Base-by-base conservation (phyloP, 2,329 filamentous ascomycete species). In the Penicillium occitanis region DNA sequence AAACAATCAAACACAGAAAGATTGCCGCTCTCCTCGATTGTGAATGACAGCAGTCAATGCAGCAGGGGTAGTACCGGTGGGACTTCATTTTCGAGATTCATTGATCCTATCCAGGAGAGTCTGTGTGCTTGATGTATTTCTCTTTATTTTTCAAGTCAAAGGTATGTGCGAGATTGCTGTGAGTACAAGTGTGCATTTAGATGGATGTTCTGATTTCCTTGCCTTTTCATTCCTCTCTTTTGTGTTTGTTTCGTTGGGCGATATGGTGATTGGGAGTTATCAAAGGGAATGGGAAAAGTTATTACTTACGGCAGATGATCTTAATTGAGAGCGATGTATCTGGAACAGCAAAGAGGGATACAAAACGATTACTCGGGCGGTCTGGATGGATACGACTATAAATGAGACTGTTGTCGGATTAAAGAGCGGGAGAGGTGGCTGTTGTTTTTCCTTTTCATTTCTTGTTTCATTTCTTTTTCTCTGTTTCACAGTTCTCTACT, bases 51-150 rank as follows among this genome's bases (percentile, higher is more conserved):
- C 0, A 68, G 30, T 48, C 62, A 64, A 25, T 64, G 75, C 57
- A 76, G 74, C 57, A 71, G 75, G 22, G 71, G 72, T 37, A 51
- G 70, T 33, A 40, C 19, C 14, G 66, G 66, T n/a, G 71, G 71
- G 14, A 65, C 64, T 33, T 61, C 70, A 11, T 79, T 79, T 67
- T 67, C 69, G 61, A 75, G 78, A 50, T 76, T 77, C 19, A 60
- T 60, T 64, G 74, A 77, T 64, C 68, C 74, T 7, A 71, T 75
- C 46, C 73, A 74, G 40, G 75, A 70, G 55, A 73, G 76, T 63
- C 67, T 79, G 19, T 78, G 78, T 69, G 73, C 74, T 67, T 78
- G 72, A 68, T 42, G 1, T 19, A 19, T n/a, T 33, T 3, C 2
- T 3, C 25, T 4, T 10, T 22, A 19, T 40, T 8, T n/a, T 6